Conservation (phyloP, 1,284 basidiomycete genomes). For the Porodaedalea pini region DNA sequence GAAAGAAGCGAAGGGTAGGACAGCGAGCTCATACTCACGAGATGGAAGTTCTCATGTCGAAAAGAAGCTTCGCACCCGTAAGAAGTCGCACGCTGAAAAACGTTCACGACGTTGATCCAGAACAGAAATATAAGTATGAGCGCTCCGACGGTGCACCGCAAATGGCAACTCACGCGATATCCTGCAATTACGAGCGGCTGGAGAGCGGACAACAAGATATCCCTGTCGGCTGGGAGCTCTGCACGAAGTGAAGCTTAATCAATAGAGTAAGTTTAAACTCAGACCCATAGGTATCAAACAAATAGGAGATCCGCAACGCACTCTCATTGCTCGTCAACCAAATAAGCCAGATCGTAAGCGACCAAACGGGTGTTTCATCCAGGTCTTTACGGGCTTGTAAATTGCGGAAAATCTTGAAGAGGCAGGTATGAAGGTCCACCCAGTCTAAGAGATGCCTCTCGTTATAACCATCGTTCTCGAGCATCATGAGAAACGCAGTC, state of each 20-base stretch:
- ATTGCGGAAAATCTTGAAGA: conserved; percentile 24
- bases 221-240: background rate
- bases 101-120: no score
- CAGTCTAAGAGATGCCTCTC: conserved; percentile 32
- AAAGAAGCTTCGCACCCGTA: conserved; percentile 1
- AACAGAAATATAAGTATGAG: background rate
- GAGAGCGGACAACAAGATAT: conserved; percentile 1
- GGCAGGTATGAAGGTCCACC: conserved; percentile 35
- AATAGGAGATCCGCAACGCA: background rate
- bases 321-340: conserved; percentile 8
- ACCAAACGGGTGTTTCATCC: conserved; percentile 19
- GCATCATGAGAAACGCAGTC: conserved; percentile 11
- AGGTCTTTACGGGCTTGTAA: conserved; percentile 30
- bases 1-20: background rate
- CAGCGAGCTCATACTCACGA: background rate
- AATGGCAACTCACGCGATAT: background rate
- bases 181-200: conserved; percentile 12
- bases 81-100: background rate
- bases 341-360: conserved; percentile 3
- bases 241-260: background rate
- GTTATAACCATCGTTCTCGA: conserved; percentile 11
- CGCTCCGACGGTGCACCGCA: no score
- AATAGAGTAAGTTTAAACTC: background rate
- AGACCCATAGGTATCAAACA: no score
- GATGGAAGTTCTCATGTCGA: background rate